Base-by-base conservation (phyloP, 2,329 filamentous ascomycete species). In the Torrubiella hemipterigena region DNA sequence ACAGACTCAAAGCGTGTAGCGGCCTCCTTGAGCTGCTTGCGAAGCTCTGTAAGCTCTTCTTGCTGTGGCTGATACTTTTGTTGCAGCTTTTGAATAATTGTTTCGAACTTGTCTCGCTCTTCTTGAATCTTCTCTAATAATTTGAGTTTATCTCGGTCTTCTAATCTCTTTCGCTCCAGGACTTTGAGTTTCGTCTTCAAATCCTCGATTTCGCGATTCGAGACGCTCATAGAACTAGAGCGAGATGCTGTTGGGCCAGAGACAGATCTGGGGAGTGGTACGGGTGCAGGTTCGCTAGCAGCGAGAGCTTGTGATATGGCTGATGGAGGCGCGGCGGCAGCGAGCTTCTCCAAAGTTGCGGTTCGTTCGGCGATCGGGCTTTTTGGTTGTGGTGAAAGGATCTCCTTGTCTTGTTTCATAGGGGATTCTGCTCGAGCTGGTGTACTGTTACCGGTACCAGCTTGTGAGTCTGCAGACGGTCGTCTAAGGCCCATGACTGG, bases 81-180 rank as follows among this genome's bases (percentile, higher is more conserved):
- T 50, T 95, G 85, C 28, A 98, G 61, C 46, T 93, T 95, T 48
- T 93, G 81, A 29, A 95, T 87, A 40, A 96, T 85, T 5, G 58
- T 66, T 51, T 93, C 82, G 39, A 81, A 86, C 41, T 79, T 80
- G 47, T 89, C 81, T 17, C 76, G 69, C 45, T 93, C 83, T 13
- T 72, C 67, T 48, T 87, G 77, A 12, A 87, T 58, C 41, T 79
- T 76, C 34, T 93, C 82, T 29, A 94, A 55, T 10, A 68, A 70
- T 48, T 89, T 86, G 31, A 94, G 55, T 49, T 84, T 83, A 44
- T 95, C 87, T 14, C 85, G 73, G 47, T 94, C 85, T 40, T 96
- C 89, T 10, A 70, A 50, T 34, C 85, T 67, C 53, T 94, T 93
- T 44, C 89, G 83, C 52, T 98, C 87, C 45, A 96, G 65, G 4